Conservation (phyloP, 169 alveolate species). For the Eimeria maxima region DNA sequence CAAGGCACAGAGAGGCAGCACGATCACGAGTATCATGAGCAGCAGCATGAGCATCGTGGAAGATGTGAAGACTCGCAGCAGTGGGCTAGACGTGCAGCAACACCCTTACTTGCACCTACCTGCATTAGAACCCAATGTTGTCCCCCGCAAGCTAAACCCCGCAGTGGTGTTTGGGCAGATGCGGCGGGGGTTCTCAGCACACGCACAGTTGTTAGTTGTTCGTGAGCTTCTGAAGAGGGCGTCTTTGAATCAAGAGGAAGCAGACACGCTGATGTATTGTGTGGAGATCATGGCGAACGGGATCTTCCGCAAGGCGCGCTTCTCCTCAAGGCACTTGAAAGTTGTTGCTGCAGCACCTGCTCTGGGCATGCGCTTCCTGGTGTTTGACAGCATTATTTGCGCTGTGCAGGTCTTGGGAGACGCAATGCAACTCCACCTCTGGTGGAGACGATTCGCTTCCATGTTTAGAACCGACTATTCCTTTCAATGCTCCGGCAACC, state of each 20-base stretch:
- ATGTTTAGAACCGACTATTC: neutral
- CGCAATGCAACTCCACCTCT: neutral
- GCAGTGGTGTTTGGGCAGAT: neutral
- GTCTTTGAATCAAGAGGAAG: neutral
- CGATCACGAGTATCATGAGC: neutral
- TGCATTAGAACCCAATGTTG: neutral
- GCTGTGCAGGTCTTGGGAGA: neutral
- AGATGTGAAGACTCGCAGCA: neutral
- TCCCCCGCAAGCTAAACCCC: neutral
- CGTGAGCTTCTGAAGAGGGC: neutral
- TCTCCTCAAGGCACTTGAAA: neutral
- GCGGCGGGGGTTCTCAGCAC: neutral
- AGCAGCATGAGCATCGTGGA: neutral
- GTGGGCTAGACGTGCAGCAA: neutral
- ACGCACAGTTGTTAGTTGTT: neutral
- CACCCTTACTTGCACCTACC: neutral
- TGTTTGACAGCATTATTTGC: neutral
- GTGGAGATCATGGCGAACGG: neutral
- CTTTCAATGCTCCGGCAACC: neutral
- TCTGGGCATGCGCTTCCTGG: neutral
- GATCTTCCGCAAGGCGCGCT: neutral
- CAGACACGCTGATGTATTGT: neutral
- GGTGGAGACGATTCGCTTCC: neutral
- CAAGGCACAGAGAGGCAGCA: neutral
- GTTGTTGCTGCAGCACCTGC: neutral